Conservation (phyloP, 306 rosid genomes). For the Vigna trinervia region DNA sequence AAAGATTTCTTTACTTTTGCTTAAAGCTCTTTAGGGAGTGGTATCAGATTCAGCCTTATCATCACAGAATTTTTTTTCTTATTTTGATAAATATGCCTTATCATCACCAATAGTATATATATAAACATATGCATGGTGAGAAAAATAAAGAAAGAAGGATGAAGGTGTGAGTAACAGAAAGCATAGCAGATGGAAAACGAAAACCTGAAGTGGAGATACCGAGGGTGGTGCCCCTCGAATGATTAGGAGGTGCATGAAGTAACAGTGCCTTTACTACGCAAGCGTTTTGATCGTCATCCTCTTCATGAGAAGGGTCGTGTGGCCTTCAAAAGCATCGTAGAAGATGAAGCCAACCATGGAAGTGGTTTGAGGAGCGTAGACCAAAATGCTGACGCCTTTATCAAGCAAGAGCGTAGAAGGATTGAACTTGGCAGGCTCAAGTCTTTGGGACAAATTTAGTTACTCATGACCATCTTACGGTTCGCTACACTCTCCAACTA, state of each 20-base stretch:
- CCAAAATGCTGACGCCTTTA: conserved; percentile 63
- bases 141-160: neutral
- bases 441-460: conserved; percentile 23
- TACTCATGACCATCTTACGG: too few relatives aligned
- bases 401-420: conserved; percentile 53
- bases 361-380: conserved; percentile 47
- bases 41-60: conserved; percentile 56
- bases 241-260: conserved; percentile 41
- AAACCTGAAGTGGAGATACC: neutral
- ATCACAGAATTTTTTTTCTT: conserved; percentile 14
- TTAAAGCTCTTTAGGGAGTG: neutral
- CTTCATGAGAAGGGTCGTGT: conserved; percentile 45
- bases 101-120: neutral
- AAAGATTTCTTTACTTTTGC: neutral
- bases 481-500: neutral
- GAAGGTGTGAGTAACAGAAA: conserved; percentile 4
- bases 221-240: conserved; percentile 41
- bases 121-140: neutral
- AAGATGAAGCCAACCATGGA: conserved; percentile 12
- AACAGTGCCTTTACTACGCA: conserved; percentile 36
- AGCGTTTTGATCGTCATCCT: neutral
- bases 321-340: conserved; percentile 38
- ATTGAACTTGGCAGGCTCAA: conserved; percentile 47
- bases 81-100: neutral
- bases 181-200: conserved; percentile 9